A percentile compares a stretch with the other conserved stretches of the same genome.
These are phyloP conservation scores for Trypanosoma lewisi DNA, from an alignment of 208 protist species.

Conservation along the genomic window DNA sequence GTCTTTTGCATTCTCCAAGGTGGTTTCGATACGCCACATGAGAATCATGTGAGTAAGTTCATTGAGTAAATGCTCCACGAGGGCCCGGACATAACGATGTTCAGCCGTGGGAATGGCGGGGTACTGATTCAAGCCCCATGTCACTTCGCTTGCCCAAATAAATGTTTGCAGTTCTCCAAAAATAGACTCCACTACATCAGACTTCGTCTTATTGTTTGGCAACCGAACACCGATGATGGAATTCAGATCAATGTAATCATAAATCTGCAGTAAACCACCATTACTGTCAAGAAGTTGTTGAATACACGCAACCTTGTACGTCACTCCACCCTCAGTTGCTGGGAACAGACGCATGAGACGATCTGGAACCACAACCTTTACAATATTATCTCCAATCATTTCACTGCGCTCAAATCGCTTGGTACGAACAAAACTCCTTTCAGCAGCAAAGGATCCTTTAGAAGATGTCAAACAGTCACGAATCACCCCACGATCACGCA, in stretches of 20 bases:
- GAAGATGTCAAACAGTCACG: conserved; percentile 28
- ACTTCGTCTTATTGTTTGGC: conserved; percentile 77
- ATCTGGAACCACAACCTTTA: conserved; percentile 66
- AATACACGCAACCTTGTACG: conserved; percentile 28
- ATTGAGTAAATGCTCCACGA: conserved; percentile 65
- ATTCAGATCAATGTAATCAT: conserved; percentile 76
- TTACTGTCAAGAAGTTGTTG: conserved; percentile 79
- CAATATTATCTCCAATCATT: conserved; percentile 80
- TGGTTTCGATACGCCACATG: conserved; percentile 68
- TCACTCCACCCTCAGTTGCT: conserved; percentile 41
- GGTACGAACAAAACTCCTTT: conserved; percentile 30
- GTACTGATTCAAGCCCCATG: conserved; percentile 26
- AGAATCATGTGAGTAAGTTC: conserved; percentile 81
- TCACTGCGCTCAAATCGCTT: conserved; percentile 72
- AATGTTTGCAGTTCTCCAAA: conserved; percentile 79
- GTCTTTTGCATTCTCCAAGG: conserved; percentile 38
- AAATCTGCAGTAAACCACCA: conserved; percentile 67
- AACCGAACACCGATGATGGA: conserved; percentile 46
- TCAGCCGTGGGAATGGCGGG: conserved; percentile 26
- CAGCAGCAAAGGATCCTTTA: background rate
- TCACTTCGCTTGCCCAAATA: conserved; percentile 59
- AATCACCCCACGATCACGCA: conserved; percentile 37
- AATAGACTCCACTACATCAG: conserved; percentile 82
- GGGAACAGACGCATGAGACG: conserved; percentile 66
- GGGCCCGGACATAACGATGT: conserved; percentile 42